Percentiles rank a stretch among this genome's conserved stretches.
Evolutionary conservation across 1,139 yeast genomes (phyloP).

Genomic region (Hyphopichia khmerensis): DNA sequence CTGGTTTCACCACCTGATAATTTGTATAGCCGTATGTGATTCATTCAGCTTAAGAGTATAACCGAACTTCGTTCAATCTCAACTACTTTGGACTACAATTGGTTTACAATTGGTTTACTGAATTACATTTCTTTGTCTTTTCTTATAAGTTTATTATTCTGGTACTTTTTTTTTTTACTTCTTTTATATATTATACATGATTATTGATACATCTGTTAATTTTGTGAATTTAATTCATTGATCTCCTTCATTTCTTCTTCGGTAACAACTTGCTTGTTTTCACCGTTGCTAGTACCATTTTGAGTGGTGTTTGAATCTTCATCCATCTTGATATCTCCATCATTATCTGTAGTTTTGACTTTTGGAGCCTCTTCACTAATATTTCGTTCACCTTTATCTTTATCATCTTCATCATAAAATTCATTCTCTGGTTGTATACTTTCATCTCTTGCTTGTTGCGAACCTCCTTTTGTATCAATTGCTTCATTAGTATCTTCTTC

Average conservation of each 20-base stretch:
- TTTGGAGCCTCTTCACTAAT: constrained; percentile 9
- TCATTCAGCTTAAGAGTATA: too few relatives aligned
- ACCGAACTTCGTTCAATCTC: too few relatives aligned
- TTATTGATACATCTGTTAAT: background rate
- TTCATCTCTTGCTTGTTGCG: constrained; percentile 79
- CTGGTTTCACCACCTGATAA: too few relatives aligned
- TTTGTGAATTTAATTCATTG: constrained; percentile 27
- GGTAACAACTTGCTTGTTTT: constrained; percentile 19
- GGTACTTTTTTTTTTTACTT: too few relatives aligned
- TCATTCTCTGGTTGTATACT: constrained; percentile 65
- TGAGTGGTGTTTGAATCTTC: too few relatives aligned
- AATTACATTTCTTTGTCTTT: too few relatives aligned
- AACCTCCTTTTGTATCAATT: constrained; percentile 88
- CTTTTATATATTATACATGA: too few relatives aligned
- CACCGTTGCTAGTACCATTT: too few relatives aligned
- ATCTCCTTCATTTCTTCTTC: constrained; percentile 43
- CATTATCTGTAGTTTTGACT: background rate
- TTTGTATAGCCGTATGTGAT: background rate
- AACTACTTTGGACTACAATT: too few relatives aligned
- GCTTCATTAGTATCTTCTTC: constrained; percentile 75
- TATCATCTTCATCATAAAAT: constrained; percentile 63
- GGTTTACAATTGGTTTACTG: too few relatives aligned
- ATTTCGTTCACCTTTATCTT: constrained; percentile 43
- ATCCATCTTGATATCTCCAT: constrained; percentile 1
- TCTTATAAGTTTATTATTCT: too few relatives aligned